A percentile compares a stretch with the other conserved stretches of the same genome.
These are phyloP conservation scores for Acanthamoeba castellanii DNA, from an alignment of 208 protist species.

Conservation along the genomic window DNA sequence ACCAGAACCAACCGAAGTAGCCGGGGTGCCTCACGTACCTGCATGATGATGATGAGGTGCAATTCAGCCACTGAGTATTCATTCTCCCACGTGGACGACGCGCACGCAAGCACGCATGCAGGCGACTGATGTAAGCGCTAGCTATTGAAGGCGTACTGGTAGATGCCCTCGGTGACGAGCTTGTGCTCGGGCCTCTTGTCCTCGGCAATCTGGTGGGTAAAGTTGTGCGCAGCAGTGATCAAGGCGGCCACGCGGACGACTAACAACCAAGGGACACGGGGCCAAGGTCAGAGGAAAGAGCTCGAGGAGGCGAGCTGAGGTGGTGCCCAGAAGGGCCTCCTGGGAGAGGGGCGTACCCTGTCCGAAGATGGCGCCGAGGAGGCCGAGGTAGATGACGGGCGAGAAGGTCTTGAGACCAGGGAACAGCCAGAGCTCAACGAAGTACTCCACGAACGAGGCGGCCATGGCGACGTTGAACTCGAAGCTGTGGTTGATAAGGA, in stretches of 20 bases:
- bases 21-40: slow-evolving; percentile 93
- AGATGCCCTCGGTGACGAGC: slow-evolving; percentile 95
- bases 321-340: not conserved
- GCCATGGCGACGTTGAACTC: slow-evolving; percentile 79
- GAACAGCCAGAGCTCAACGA: slow-evolving; percentile 83
- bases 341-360: slow-evolving; percentile 1
- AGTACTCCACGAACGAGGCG: slow-evolving; percentile 79
- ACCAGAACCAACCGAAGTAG: slow-evolving; percentile 98
- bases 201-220: slow-evolving; percentile 80
- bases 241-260: slow-evolving; percentile 75
- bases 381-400: slow-evolving; percentile 43
- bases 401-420: slow-evolving; percentile 77
- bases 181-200: slow-evolving; percentile 86
- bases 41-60: not conserved
- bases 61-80: too few species aligned
- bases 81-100: not conserved
- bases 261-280: not conserved
- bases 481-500: slow-evolving; percentile 84
- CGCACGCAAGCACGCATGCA: not conserved
- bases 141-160: slow-evolving; percentile 81
- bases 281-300: not conserved
- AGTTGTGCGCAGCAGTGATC: slow-evolving; percentile 83
- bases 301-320: not conserved
- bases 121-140: not conserved
- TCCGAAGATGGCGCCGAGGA: slow-evolving; percentile 51